These are phyloP conservation scores for Exophiala aquamarina DNA, from an alignment of 2,329 filamentous ascomycete genomes.

Conservation along the genomic window DNA sequence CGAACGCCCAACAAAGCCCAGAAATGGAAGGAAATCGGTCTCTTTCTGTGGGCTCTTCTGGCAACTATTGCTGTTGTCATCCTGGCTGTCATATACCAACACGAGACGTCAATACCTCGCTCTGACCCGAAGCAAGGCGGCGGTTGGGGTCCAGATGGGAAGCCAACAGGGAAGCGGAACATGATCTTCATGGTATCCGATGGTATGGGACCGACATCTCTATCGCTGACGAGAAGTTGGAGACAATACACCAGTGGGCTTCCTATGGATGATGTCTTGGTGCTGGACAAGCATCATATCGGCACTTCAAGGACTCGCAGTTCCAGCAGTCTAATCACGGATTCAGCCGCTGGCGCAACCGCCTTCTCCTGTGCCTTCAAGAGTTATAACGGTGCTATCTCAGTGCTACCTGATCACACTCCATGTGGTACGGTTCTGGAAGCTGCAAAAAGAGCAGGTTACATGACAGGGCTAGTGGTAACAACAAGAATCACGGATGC, in stretches of 20 bases:
- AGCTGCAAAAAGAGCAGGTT: conserved; percentile 87
- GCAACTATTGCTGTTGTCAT: conserved; percentile 78
- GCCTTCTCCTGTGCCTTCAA: conserved; percentile 91
- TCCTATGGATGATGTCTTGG: conserved; percentile 72
- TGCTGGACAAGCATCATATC: conserved; percentile 85
- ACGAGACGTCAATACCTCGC: conserved; percentile 50
- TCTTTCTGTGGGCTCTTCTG: conserved; percentile 80
- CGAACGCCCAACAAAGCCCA: conserved; percentile 46
- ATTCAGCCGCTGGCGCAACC: conserved; percentile 94
- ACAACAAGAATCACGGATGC: conserved; percentile 95
- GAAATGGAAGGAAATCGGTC: conserved; percentile 69
- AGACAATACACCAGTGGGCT: conserved; percentile 74
- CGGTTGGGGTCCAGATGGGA: conserved; percentile 40
- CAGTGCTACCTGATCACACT: conserved; percentile 77
- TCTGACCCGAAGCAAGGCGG: conserved; percentile 28
- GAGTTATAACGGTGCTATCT: conserved; percentile 96
- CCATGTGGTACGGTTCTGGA: conserved; percentile 93
- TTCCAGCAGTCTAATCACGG: conserved; percentile 81
- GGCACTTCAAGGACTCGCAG: conserved; percentile 86
- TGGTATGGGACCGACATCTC: conserved; percentile 92
- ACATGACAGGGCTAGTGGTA: conserved; percentile 89
- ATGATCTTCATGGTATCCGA: conserved; percentile 99
- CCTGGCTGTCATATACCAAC: conserved; percentile 77
- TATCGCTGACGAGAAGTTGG: conserved; percentile 83
- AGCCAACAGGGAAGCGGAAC: conserved; percentile 73